A percentile compares a stretch with the other conserved stretches of the same genome.
Evolutionary conservation across 148 eudicot genomes (phyloP).

Genomic region (Rhododendron griersonianum): DNA sequence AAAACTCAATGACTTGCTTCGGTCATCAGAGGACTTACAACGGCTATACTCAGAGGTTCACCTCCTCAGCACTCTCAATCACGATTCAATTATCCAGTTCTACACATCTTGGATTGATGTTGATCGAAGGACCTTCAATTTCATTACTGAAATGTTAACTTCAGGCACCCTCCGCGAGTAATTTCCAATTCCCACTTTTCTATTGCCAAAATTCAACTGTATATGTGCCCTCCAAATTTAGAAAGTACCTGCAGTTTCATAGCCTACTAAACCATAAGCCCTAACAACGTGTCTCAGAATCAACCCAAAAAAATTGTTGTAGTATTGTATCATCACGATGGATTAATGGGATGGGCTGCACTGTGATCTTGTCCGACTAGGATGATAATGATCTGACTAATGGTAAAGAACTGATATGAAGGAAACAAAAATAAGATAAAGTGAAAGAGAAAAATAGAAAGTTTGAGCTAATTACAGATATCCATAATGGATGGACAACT

Average conservation of each 20-base stretch:
- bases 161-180: conserved; percentile 55
- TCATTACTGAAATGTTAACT: conserved; percentile 48
- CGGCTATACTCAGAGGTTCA: conserved; percentile 49
- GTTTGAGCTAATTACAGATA: not conserved
- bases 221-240: not conserved
- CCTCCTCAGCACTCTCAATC: conserved; percentile 43
- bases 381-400: not conserved
- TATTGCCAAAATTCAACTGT: not conserved
- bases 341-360: not conserved
- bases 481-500: not conserved
- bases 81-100: conserved; percentile 36
- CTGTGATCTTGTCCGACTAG: not conserved
- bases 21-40: conserved; percentile 34
- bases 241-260: not conserved
- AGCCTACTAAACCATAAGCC: not conserved
- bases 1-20: conserved; percentile 36
- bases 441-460: not conserved
- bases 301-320: not conserved
- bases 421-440: not conserved
- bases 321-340: not conserved
- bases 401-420: not conserved
- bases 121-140: conserved; percentile 42
- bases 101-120: conserved; percentile 50
- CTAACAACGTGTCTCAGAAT: not conserved
- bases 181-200: conserved; percentile 8